phyloP scores from a whole-genome alignment of 164 flowering plant species.

The Hamamelis virginiana region DNA sequence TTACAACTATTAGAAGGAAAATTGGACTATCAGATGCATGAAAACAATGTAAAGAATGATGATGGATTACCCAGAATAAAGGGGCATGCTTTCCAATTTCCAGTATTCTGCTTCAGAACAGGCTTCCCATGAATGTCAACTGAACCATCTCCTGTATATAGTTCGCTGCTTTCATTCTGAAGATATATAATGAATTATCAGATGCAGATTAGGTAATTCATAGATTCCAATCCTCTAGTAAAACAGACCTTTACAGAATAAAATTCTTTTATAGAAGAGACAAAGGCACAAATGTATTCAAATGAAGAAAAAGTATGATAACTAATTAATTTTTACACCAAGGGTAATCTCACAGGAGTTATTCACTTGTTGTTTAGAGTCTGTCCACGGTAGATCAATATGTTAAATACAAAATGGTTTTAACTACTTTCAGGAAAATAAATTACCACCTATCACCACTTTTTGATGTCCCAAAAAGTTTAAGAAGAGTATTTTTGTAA shows the following conservation, averaged over 20 bases:
- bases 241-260: background rate
- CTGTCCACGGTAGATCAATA: background rate
- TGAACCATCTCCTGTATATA: conserved; percentile 82
- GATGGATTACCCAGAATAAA: conserved; percentile 62
- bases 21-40: background rate
- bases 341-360: background rate
- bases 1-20: conserved; percentile 6
- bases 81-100: conserved; percentile 92
- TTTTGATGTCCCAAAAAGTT: too few species aligned
- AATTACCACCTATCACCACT: background rate
- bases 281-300: background rate
- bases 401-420: background rate
- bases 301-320: background rate
- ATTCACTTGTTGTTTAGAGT: background rate
- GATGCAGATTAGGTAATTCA: background rate
- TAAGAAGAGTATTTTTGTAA: too few species aligned
- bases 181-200: conserved; percentile 6
- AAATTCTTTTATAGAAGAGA: background rate
- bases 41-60: background rate
- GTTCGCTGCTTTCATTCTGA: conserved; percentile 40
- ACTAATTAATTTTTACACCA: background rate
- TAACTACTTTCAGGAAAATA: background rate
- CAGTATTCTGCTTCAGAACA: conserved; percentile 61
- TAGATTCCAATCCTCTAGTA: background rate
- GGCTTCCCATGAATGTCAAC: conserved; percentile 78